Conservation (phyloP, 345 rosid genomes). For the Erodium maritimum region DNA sequence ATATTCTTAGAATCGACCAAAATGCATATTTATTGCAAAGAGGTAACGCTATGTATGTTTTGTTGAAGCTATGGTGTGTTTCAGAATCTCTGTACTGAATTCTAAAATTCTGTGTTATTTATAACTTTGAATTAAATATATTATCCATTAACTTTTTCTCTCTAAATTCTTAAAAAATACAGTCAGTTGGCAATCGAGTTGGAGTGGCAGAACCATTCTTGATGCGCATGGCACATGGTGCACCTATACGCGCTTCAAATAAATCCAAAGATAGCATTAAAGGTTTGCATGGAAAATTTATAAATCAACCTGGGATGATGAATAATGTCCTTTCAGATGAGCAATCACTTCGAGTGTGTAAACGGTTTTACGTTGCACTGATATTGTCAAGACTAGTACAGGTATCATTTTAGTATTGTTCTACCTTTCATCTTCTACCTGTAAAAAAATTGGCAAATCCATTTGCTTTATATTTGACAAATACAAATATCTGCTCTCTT, state of each 20-base stretch:
- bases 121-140: neutral
- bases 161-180: constrained; percentile 17
- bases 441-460: constrained; percentile 2
- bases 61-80: neutral
- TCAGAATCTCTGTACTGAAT: neutral
- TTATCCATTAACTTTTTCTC: neutral
- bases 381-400: constrained; percentile 84
- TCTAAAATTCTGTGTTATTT: neutral
- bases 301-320: constrained; percentile 25
- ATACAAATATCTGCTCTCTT: neutral
- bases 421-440: constrained; percentile 4
- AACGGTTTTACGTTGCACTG: constrained; percentile 93
- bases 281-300: constrained; percentile 31
- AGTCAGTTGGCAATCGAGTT: constrained; percentile 94
- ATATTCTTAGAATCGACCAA: neutral
- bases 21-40: neutral
- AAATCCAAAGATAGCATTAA: constrained; percentile 29
- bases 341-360: constrained; percentile 75
- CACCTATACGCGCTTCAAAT: constrained; percentile 40
- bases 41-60: neutral
- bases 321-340: constrained; percentile 50
- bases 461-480: neutral
- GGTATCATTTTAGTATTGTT: constrained; percentile 28
- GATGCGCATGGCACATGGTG: constrained; percentile 99
- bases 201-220: constrained; percentile 89